Conservation (phyloP, 805 yeast species). For the Metschnikowia hibisci region DNA sequence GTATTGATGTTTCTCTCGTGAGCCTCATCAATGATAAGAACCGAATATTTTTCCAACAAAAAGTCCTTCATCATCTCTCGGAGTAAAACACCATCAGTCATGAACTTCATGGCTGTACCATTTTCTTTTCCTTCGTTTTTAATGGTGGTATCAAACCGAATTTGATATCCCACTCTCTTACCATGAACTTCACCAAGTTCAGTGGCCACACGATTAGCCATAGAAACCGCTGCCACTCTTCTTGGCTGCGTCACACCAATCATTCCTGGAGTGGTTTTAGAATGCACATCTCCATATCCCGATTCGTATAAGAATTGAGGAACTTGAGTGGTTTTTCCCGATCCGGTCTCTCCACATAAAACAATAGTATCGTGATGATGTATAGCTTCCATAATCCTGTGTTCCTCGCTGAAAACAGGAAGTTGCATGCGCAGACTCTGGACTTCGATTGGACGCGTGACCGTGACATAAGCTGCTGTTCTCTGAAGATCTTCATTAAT, state of each 20-base stretch:
- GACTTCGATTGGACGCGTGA: slow-evolving; percentile 61
- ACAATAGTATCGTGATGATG: slow-evolving; percentile 88
- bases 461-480: slow-evolving; percentile 63
- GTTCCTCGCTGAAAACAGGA: slow-evolving; percentile 91
- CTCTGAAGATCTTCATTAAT: slow-evolving; percentile 51
- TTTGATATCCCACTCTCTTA: slow-evolving; percentile 70
- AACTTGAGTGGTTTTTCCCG: slow-evolving; percentile 97
- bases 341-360: slow-evolving; percentile 96
- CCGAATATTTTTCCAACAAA: slow-evolving; percentile 74
- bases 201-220: slow-evolving; percentile 75
- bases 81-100: slow-evolving; percentile 92
- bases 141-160: slow-evolving; percentile 71
- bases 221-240: slow-evolving; percentile 90
- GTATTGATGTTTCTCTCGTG: slow-evolving; percentile 96
- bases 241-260: slow-evolving; percentile 95
- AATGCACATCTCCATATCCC: slow-evolving; percentile 74
- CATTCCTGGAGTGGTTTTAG: slow-evolving; percentile 69
- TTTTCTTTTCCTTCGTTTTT: slow-evolving; percentile 42
- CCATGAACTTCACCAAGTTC: slow-evolving; percentile 70
- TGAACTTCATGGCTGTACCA: slow-evolving; percentile 73
- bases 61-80: slow-evolving; percentile 93
- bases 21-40: slow-evolving; percentile 91
- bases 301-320: slow-evolving; percentile 94
- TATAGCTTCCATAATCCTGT: slow-evolving; percentile 90
- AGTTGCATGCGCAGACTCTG: slow-evolving; percentile 65